Evolutionary conservation across 768 basidiomycete species (phyloP).

Genomic region (Boletales sp.): DNA sequence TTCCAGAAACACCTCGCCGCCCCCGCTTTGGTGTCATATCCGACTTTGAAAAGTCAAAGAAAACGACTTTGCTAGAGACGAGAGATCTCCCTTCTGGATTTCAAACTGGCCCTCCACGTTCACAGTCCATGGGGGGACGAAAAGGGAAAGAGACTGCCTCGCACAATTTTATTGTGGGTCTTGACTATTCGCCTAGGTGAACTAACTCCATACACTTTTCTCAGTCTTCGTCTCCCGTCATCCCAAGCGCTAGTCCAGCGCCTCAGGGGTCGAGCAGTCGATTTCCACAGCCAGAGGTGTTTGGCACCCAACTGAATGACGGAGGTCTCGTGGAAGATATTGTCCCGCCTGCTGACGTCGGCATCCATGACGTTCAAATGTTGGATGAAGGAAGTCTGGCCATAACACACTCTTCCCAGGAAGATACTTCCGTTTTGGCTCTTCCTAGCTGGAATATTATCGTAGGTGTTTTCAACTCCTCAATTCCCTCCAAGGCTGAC

Average conservation of each 20-base stretch:
- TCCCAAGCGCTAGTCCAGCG: constrained; percentile 26
- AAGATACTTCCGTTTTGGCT: constrained; percentile 31
- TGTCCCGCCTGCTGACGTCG: constrained; percentile 12
- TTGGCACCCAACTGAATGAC: constrained; percentile 11
- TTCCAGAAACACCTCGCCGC: constrained; percentile 37
- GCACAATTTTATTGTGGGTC: constrained; percentile 7
- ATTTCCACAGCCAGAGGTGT: constrained; percentile 20
- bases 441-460: constrained; percentile 52
- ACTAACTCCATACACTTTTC: neutral
- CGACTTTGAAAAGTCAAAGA: constrained; percentile 22
- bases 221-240: constrained; percentile 11
- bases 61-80: constrained; percentile 4
- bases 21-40: constrained; percentile 32
- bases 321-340: constrained; percentile 10
- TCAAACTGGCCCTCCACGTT: constrained; percentile 14
- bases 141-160: constrained; percentile 18
- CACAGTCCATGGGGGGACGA: constrained; percentile 11
- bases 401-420: constrained; percentile 22
- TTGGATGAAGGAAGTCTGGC: constrained; percentile 21
- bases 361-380: constrained; percentile 36
- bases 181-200: neutral
- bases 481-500: constrained; percentile 3
- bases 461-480: constrained; percentile 35
- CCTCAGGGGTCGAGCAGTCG: constrained; percentile 4
- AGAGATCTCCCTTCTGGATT: constrained; percentile 28